A percentile compares a stretch with the other conserved stretches of the same genome.
These are phyloP conservation scores for Lachnellula arida DNA, from an alignment of 2,329 filamentous ascomycete genomes.

Conservation along the genomic window DNA sequence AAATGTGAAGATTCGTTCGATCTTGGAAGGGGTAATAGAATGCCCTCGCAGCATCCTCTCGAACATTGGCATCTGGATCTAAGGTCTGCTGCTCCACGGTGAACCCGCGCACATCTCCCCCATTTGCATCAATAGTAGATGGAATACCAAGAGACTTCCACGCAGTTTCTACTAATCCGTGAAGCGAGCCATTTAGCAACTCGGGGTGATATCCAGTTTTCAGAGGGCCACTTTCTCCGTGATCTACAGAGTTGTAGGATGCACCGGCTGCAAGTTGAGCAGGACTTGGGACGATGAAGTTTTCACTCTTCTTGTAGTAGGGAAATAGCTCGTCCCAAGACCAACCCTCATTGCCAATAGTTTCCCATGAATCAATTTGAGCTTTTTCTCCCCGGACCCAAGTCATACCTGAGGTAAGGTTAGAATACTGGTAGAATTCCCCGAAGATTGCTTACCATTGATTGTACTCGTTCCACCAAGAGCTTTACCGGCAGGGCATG, in stretches of 20 bases:
- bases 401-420: constrained; percentile 26
- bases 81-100: constrained; percentile 14
- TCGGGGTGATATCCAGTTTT: constrained; percentile 16
- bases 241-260: constrained; percentile 5
- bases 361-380: constrained; percentile 38
- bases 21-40: constrained; percentile 18
- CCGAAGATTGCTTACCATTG: constrained; percentile 31
- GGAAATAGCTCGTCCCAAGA: constrained; percentile 41
- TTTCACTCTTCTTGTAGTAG: constrained; percentile 37
- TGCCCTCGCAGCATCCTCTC: constrained; percentile 19
- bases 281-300: constrained; percentile 22
- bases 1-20: constrained; percentile 14
- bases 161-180: background rate
- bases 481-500: constrained; percentile 15
- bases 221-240: constrained; percentile 15
- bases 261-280: constrained; percentile 11
- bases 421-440: constrained; percentile 29
- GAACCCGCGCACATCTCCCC: constrained; percentile 13
- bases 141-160: constrained; percentile 13
- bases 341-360: constrained; percentile 39
- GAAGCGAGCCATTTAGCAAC: constrained; percentile 12
- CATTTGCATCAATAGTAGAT: constrained; percentile 13
- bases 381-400: constrained; percentile 10
- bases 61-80: constrained; percentile 10
- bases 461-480: constrained; percentile 17